These are phyloP conservation scores for Paramecium bursaria DNA, from an alignment of 73 alveolate species.

Conservation along the genomic window DNA sequence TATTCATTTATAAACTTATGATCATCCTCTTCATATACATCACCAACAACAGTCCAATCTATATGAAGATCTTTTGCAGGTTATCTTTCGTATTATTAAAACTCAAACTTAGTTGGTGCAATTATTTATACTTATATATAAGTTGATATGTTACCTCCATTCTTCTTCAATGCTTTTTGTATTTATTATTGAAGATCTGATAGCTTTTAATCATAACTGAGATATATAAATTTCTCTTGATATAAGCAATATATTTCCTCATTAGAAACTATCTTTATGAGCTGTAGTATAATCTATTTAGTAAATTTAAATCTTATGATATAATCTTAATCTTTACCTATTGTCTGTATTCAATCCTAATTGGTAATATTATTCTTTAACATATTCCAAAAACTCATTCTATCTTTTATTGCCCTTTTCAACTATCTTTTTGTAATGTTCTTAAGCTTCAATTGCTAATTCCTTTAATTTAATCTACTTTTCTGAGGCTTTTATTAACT, in stretches of 20 bases:
- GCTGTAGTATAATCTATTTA: slow-evolving; percentile 6
- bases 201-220: slow-evolving; percentile 1
- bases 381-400: background rate
- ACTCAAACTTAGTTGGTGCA: slow-evolving; percentile 19
- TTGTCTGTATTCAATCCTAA: slow-evolving; percentile 24
- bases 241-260: slow-evolving; percentile 12
- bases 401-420: slow-evolving; percentile 49
- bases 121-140: background rate
- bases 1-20: background rate
- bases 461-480: slow-evolving; percentile 39
- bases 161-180: slow-evolving; percentile 34
- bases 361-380: slow-evolving; percentile 40
- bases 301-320: slow-evolving; percentile 31
- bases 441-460: slow-evolving; percentile 55
- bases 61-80: background rate
- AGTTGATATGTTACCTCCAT: slow-evolving; percentile 14
- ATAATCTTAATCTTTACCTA: background rate
- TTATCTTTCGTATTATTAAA: background rate
- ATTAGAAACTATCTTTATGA: slow-evolving; percentile 33
- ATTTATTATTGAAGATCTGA: slow-evolving; percentile 3
- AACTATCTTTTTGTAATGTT: slow-evolving; percentile 20
- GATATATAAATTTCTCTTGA: slow-evolving; percentile 27
- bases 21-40: slow-evolving; percentile 1
- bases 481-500: slow-evolving; percentile 56
- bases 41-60: slow-evolving; percentile 55